These are phyloP conservation scores for Colletotrichum eremochloae DNA, from an alignment of 2,329 filamentous ascomycete species.

Conservation along the genomic window DNA sequence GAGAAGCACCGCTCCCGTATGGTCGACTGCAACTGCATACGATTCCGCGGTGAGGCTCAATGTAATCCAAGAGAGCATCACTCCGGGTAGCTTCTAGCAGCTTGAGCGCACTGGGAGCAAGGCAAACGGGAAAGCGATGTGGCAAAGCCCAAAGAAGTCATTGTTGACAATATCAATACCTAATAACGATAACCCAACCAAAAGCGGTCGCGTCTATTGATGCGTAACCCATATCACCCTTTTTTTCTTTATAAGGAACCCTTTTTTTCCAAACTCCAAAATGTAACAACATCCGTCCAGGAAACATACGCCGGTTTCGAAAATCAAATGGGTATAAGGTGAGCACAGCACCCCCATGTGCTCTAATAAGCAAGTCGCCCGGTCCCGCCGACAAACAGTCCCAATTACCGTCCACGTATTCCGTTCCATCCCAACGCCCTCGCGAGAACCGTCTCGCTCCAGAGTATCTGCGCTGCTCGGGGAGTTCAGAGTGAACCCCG, in stretches of 20 bases:
- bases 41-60: not conserved
- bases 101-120: not conserved
- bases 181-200: not conserved
- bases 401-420: conserved; percentile 2
- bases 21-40: too few relatives aligned
- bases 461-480: not conserved
- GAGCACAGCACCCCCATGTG: conserved; percentile 15
- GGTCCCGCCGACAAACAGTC: not conserved
- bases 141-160: not conserved
- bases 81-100: not conserved
- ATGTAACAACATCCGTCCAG: not conserved
- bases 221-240: conserved; percentile 1
- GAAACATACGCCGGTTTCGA: not conserved
- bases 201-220: not conserved
- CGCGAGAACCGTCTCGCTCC: conserved; percentile 16
- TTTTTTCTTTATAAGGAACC: conserved; percentile 12
- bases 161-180: not conserved
- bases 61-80: not conserved
- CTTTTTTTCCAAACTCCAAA: conserved; percentile 30
- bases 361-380: conserved; percentile 27
- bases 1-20: not conserved
- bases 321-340: conserved; percentile 41
- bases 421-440: conserved; percentile 13
- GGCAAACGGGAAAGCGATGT: not conserved
- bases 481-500: not conserved